phyloP scores from a whole-genome alignment of 2,329 filamentous ascomycete species.

The Knufia petricola region DNA sequence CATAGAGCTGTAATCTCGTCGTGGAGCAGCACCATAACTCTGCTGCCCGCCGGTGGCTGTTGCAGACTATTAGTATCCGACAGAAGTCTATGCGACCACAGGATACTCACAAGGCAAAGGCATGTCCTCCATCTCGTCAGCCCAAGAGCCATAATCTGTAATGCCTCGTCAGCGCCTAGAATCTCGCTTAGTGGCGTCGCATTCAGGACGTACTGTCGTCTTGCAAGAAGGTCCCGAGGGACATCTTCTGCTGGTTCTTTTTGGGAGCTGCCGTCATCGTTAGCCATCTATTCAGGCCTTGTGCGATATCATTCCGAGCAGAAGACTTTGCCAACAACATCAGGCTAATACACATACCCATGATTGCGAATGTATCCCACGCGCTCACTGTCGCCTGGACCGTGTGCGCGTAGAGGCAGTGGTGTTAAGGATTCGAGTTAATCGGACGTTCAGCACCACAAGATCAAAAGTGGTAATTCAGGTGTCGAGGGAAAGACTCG shows the following conservation, averaged over 20 bases:
- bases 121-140: conserved; percentile 93
- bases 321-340: too few species aligned
- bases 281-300: conserved; percentile 1
- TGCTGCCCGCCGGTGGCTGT: conserved; percentile 34
- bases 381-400: conserved; percentile 6
- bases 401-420: conserved; percentile 3
- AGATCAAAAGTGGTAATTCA: neutral
- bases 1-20: conserved; percentile 37
- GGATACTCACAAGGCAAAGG: conserved; percentile 56
- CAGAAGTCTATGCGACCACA: neutral
- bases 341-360: conserved; percentile 15
- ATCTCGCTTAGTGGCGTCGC: conserved; percentile 12
- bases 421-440: neutral
- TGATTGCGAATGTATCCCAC: conserved; percentile 13
- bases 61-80: neutral
- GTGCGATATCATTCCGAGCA: too few species aligned
- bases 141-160: conserved; percentile 79
- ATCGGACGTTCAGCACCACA: neutral
- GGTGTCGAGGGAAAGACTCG: neutral
- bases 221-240: conserved; percentile 88
- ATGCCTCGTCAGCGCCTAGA: conserved; percentile 22
- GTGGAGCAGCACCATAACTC: conserved; percentile 37
- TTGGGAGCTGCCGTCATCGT: conserved; percentile 60
- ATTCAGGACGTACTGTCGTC: conserved; percentile 64
- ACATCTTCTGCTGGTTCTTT: conserved; percentile 90